These are phyloP conservation scores for Scheffersomyces illinoinensis DNA, from an alignment of 1,139 yeast species.

Conservation along the genomic window DNA sequence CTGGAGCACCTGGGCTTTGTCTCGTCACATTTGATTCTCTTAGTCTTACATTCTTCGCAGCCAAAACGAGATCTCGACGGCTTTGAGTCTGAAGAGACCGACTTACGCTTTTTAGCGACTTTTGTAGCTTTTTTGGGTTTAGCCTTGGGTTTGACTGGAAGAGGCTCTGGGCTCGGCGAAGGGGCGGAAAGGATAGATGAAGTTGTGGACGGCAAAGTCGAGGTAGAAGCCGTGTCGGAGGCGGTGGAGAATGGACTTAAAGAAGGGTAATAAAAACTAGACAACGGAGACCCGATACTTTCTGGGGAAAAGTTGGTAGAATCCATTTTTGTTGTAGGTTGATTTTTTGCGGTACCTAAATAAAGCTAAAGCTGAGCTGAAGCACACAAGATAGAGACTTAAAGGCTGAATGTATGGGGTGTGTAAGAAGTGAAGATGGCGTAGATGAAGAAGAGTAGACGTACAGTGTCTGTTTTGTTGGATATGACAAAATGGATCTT, in stretches of 20 bases:
- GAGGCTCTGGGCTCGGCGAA: neutral
- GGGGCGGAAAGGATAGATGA: neutral
- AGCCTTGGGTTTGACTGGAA: neutral
- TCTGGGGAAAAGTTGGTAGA: conserved; percentile 1
- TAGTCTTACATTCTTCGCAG: conserved; percentile 18
- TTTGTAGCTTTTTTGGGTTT: neutral
- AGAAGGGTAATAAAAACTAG: neutral
- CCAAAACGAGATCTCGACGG: conserved; percentile 11
- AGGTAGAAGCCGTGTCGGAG: neutral
- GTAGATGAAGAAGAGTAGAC: neutral
- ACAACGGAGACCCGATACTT: conserved; percentile 1
- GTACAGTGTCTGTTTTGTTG: neutral
- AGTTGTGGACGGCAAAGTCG: neutral
- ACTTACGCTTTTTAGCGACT: neutral
- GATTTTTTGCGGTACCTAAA: conserved; percentile 3
- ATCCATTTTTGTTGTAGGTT: conserved; percentile 1
- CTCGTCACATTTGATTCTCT: conserved; percentile 45
- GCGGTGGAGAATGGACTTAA: neutral
- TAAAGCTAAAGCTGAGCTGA: neutral
- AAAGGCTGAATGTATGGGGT: neutral
- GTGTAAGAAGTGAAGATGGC: neutral
- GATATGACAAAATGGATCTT: neutral
- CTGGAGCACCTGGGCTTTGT: conserved; percentile 40
- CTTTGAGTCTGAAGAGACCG: neutral
- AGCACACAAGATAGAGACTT: neutral